These are phyloP conservation scores for Diaporthe sp. DNA, from an alignment of 2,329 filamentous ascomycete genomes.

Conservation along the genomic window DNA sequence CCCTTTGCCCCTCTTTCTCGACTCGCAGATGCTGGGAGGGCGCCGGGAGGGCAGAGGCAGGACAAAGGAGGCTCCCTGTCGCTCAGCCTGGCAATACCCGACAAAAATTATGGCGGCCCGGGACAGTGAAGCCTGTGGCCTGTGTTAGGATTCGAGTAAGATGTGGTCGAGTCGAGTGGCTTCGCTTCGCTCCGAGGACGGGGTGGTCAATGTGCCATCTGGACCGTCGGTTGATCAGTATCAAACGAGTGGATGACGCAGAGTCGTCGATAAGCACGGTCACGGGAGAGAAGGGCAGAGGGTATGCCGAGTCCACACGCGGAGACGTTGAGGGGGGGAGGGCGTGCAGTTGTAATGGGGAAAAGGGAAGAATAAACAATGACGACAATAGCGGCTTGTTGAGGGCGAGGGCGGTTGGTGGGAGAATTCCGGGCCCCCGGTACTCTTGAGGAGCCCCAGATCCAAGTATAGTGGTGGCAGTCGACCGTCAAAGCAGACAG, in stretches of 20 bases:
- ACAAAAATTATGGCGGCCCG: not conserved
- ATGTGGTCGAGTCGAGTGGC: slow-evolving; percentile 18
- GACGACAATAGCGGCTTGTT: slow-evolving; percentile 34
- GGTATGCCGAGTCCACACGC: not conserved
- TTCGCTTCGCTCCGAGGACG: slow-evolving; percentile 19
- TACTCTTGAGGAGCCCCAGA: not conserved
- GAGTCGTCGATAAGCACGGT: slow-evolving; percentile 19
- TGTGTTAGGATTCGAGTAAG: not conserved
- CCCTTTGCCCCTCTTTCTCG: slow-evolving; percentile 27
- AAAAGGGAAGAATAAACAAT: slow-evolving; percentile 28
- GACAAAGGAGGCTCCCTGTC: slow-evolving; percentile 15
- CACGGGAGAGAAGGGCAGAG: not conserved
- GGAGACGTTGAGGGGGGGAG: slow-evolving; percentile 1
- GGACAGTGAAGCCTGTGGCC: not conserved
- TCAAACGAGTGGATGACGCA: slow-evolving; percentile 39
- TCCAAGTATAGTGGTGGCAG: not conserved
- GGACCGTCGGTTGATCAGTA: slow-evolving; percentile 28
- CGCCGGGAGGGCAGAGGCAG: not conserved
- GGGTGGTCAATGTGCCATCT: slow-evolving; percentile 10
- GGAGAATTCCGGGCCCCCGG: slow-evolving; percentile 23
- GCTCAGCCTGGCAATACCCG: slow-evolving; percentile 9
- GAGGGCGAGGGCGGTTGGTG: slow-evolving; percentile 15
- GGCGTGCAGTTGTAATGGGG: not conserved
- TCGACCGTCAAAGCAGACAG: slow-evolving; percentile 3
- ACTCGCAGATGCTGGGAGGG: slow-evolving; percentile 5